Conservation (phyloP, 164 flowering plant species). For the Platanus orientalis region DNA sequence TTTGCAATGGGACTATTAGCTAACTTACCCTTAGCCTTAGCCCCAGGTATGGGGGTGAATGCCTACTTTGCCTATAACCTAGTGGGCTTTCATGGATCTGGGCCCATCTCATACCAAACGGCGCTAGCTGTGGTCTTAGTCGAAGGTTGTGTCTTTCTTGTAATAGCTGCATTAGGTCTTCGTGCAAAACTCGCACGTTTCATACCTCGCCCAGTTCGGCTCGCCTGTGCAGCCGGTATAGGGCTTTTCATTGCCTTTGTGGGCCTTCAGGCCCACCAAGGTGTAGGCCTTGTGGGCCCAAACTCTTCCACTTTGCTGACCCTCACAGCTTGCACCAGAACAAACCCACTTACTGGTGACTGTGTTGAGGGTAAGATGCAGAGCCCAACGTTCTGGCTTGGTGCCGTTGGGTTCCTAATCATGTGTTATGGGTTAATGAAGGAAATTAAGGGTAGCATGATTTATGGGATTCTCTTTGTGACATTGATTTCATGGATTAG, state of each 20-base stretch:
- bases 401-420: slow-evolving; percentile 55
- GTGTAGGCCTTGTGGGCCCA: slow-evolving; percentile 76
- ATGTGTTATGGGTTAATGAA: slow-evolving; percentile 64
- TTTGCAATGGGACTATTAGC: slow-evolving; percentile 74
- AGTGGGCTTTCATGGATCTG: slow-evolving; percentile 84
- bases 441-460: slow-evolving; percentile 77
- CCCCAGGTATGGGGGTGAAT: slow-evolving; percentile 90
- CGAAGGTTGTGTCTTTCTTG: slow-evolving; percentile 59
- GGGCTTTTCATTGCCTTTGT: slow-evolving; percentile 84
- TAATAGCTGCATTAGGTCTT: slow-evolving; percentile 53
- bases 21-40: slow-evolving; percentile 69
- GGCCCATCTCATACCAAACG: slow-evolving; percentile 57
- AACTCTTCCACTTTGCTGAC: slow-evolving; percentile 60
- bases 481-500: slow-evolving; percentile 75
- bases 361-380: slow-evolving; percentile 52
- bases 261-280: slow-evolving; percentile 66
- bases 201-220: slow-evolving; percentile 57
- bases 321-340: slow-evolving; percentile 48
- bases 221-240: slow-evolving; percentile 69
- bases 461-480: slow-evolving; percentile 68
- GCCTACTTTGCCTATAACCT: slow-evolving; percentile 75
- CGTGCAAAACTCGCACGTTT: slow-evolving; percentile 64
- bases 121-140: slow-evolving; percentile 59
- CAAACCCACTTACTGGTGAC: slow-evolving; percentile 49
- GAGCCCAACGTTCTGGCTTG: slow-evolving; percentile 85